A percentile compares a stretch with the other conserved stretches of the same genome.
These are phyloP conservation scores for Hygrophila difformis DNA, from an alignment of 257 asterid species.

Conservation along the genomic window DNA sequence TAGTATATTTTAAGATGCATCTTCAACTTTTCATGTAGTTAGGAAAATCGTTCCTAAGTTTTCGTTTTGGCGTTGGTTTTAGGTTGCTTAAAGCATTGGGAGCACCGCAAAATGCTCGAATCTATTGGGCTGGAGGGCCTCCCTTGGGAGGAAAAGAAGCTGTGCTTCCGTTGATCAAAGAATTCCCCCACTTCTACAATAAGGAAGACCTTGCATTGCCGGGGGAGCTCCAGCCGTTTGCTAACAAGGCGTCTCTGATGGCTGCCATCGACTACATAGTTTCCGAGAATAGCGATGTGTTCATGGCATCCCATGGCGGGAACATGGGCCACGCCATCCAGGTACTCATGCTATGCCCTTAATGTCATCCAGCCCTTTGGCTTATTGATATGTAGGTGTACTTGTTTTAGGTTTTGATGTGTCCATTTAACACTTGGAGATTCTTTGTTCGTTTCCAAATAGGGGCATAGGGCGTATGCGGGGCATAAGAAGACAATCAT, in stretches of 20 bases:
- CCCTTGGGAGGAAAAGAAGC: constrained; percentile 84
- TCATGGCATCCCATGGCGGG: constrained; percentile 99
- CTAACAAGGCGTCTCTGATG: constrained; percentile 62
- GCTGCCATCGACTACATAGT: constrained; percentile 86
- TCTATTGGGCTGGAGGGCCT: constrained; percentile 91
- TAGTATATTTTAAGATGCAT: background rate
- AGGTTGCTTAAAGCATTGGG: constrained; percentile 90
- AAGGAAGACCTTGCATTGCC: constrained; percentile 78
- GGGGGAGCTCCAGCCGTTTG: constrained; percentile 77
- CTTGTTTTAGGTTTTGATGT: no score
- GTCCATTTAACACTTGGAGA: no score
- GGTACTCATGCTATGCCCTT: constrained; percentile 28
- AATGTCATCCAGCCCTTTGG: no score
- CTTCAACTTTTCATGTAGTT: no score
- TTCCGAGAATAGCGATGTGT: constrained; percentile 77
- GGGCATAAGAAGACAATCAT: constrained; percentile 87
- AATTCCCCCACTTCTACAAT: constrained; percentile 69
- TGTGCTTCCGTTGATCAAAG: constrained; percentile 49
- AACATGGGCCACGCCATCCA: constrained; percentile 96
- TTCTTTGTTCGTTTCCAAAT: background rate
- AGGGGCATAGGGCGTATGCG: constrained; percentile 89
- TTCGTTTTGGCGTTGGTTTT: background rate
- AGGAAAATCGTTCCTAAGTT: background rate
- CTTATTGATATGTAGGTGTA: no score
- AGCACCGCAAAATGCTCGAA: constrained; percentile 61